Base-by-base conservation (phyloP, 345 rosid species). In the Isatis tinctoria region DNA sequence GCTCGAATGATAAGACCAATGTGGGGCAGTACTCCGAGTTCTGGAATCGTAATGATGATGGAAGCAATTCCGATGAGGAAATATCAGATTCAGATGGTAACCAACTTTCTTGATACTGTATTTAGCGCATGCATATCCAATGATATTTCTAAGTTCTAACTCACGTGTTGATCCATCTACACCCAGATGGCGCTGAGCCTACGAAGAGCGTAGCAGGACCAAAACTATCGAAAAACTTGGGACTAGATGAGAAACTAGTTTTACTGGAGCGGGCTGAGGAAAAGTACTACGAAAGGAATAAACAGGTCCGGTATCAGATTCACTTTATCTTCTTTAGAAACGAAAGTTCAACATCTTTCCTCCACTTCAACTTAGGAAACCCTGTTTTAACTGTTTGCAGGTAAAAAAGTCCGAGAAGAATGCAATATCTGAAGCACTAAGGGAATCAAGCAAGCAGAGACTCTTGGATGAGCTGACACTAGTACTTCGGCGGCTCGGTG, bases 21-120 rank as follows among this genome's bases (percentile, higher is more conserved):
- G 82, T 79, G 47, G 88, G 83, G 39, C 81, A 77, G 22, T 65
- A 61, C 74, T 95, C 99, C 16, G 99, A 95, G 78, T 94, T 91
- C 79, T 95, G 99, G 99, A 88, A 90, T 65, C 92, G 83, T 70
- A 86, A 83, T 20, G 93, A 88, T 68, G 97, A 86, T 84, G 92
- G 77, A 8, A 90, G 85, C 65, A 70, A 73, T 78, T 90, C 97
- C 3, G 96, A 92, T 74, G 98, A 94, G 76, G 97, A 92, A 73
- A 92, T 95, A 59, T 92, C 97, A 52, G 97, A 90, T 82, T 83
- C 86, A 39, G 97, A 95, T 71, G 96, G 97, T 87, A 79, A 69
- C 33, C 40, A 35, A 66, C 59, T 57, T 26, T 36, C 17, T 43
- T 43, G 69, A 66, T 8, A 22, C 24, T 22, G 24, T 22, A 20